Conservation (phyloP, 345 rosid genomes). For the Salix suchowensis region DNA sequence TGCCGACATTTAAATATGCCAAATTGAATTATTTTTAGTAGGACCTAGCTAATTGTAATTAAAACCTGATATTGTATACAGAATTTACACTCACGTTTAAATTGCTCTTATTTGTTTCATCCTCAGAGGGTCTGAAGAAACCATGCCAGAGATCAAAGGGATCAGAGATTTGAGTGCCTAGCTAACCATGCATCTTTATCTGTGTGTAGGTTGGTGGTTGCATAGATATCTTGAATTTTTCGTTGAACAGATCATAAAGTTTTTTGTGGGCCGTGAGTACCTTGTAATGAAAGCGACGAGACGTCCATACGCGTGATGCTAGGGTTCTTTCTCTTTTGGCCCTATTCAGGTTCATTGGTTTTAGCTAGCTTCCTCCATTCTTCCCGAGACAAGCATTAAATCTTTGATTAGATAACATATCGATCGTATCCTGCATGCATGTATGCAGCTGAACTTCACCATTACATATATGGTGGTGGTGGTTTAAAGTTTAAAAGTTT, state of each 20-base stretch:
- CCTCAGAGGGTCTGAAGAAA: no score
- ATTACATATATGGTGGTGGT: no score
- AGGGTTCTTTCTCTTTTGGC: background rate
- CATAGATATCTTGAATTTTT: background rate
- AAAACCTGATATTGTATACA: no score
- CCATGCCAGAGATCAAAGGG: background rate
- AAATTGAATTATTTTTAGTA: no score
- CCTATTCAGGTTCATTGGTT: background rate
- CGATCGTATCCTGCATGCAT: no score
- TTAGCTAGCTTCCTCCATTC: background rate
- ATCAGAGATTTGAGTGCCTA: background rate
- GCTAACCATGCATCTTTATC: background rate
- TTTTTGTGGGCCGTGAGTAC: background rate
- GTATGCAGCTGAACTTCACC: no score
- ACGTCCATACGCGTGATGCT: background rate
- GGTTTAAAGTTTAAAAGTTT: no score
- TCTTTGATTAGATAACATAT: no score
- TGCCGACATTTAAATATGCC: no score
- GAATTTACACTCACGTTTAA: no score
- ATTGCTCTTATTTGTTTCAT: no score
- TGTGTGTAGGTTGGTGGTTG: background rate
- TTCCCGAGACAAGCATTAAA: background rate
- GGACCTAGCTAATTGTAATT: no score
- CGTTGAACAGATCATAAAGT: background rate
- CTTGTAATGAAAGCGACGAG: background rate